A percentile compares a stretch with the other conserved stretches of the same genome.
Conservation (phyloP, 75 land plant genomes). For the Ceratopteris richardii region DNA sequence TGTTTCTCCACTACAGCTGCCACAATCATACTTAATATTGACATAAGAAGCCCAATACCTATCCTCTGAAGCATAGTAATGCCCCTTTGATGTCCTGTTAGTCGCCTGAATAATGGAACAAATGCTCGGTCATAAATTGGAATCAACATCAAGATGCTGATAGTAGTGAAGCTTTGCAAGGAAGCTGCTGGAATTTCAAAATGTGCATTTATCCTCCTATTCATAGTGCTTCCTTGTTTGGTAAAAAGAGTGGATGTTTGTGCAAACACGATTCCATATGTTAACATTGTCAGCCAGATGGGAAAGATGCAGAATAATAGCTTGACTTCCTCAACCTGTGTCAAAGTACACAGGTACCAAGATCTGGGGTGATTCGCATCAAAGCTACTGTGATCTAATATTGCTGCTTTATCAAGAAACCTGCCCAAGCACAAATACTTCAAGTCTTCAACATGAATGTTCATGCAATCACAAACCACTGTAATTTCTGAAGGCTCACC, state of each 20-base stretch:
- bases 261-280: constrained; percentile 71
- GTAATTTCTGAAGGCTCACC: constrained; percentile 25
- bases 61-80: constrained; percentile 71
- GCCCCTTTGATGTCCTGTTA: constrained; percentile 52
- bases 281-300: constrained; percentile 62
- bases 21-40: constrained; percentile 62
- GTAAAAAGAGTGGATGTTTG: constrained; percentile 79
- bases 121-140: constrained; percentile 71
- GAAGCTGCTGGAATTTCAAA: constrained; percentile 84
- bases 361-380: background rate
- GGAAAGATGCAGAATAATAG: constrained; percentile 50
- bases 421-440: constrained; percentile 1
- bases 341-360: constrained; percentile 23
- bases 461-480: background rate
- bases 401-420: constrained; percentile 27
- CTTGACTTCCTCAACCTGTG: constrained; percentile 36
- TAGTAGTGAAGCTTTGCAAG: constrained; percentile 50
- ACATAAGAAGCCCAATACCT: constrained; percentile 70
- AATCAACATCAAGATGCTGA: constrained; percentile 59
- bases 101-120: constrained; percentile 30
- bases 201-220: constrained; percentile 37
- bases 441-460: background rate
- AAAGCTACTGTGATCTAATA: background rate
- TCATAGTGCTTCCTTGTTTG: constrained; percentile 73
- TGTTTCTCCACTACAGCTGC: constrained; percentile 53